Base-by-base conservation (phyloP, 2,329 filamentous ascomycete species). In the Herpotrichia juniperi region DNA sequence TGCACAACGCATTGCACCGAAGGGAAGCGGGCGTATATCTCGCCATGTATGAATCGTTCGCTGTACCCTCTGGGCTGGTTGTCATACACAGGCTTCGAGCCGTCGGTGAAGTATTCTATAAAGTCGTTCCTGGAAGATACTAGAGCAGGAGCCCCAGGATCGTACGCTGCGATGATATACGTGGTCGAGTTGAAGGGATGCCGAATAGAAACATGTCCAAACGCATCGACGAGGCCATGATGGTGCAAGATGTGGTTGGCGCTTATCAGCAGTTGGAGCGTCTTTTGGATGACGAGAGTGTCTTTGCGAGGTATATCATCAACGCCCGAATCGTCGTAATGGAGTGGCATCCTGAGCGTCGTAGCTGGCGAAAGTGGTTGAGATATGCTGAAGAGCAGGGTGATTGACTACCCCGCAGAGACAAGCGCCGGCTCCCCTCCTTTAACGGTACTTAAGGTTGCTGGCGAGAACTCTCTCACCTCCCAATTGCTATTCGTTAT, bases 191-290 rank as follows among this genome's bases (percentile, higher is more conserved):
- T 79, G 72, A n/a, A 59, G 30, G 80, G 80, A 54, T 82, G 74
- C 1, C 81, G 73, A 22, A 81, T 65, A 2, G 81, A 82, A 17
- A 84, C 68, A 54, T 84, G 81, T 19, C 81, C 81, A 57, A 79
- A 83, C 2, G 78, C 81, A 50, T 83, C 81, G 28, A 84, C 69
- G 12, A 83, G 75, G 45, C 65, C 64, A 26, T 82, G 74, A 42
- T 79, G 65, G 60, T 83, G 78, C 0, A 83, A 74, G 42, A 83
- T 82, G 59, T 82, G 80, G 53, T 76, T 76, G 26, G 72, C 76
- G 5, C 63, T 62, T 26, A 80, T 75, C 35, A 78, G 59, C 30
- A 53, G 46, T 16, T 44, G 43, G 21, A 51, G 43, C 9, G n/a
- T n/a, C 5, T 34, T 10, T 34, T n/a, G 31, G n/a, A 34, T 9